Conservation (phyloP, 2,329 filamentous ascomycete species). For the Aspergillus awamori region DNA sequence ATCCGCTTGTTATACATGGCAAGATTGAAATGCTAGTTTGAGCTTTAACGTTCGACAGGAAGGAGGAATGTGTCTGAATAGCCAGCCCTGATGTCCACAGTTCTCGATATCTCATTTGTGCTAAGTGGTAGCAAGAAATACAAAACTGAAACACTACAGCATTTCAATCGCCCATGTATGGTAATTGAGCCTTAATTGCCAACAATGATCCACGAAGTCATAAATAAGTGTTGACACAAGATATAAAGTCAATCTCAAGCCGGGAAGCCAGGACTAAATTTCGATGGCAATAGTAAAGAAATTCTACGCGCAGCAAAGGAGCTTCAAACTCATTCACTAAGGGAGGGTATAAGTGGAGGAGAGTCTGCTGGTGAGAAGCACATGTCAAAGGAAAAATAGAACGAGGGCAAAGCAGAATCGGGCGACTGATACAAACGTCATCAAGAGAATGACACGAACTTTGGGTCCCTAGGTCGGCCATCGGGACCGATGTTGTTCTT, state of each 20-base stretch:
- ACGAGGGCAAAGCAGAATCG: constrained; percentile 11
- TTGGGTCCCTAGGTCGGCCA: constrained; percentile 84
- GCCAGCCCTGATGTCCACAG: no score
- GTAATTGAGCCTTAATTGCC: not conserved
- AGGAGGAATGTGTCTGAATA: not conserved
- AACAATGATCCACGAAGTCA: not conserved
- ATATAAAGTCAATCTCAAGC: not conserved
- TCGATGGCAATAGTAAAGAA: not conserved
- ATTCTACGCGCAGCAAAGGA: not conserved
- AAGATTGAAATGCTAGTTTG: not conserved
- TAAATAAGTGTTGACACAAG: not conserved
- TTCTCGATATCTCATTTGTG: not conserved
- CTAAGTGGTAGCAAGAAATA: not conserved
- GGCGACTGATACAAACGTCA: constrained; percentile 2
- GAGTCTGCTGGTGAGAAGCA: not conserved
- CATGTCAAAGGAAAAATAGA: not conserved
- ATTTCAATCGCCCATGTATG: not conserved
- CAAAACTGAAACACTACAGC: not conserved
- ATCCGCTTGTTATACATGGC: not conserved
- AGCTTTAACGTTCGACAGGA: not conserved
- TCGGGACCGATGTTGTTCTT: constrained; percentile 88
- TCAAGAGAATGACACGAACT: constrained; percentile 90
- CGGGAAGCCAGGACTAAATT: not conserved
- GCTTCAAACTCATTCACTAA: not conserved
- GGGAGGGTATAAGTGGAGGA: not conserved